Base-by-base conservation (phyloP, 805 yeast species). In the Metschnikowia vanudenii region DNA sequence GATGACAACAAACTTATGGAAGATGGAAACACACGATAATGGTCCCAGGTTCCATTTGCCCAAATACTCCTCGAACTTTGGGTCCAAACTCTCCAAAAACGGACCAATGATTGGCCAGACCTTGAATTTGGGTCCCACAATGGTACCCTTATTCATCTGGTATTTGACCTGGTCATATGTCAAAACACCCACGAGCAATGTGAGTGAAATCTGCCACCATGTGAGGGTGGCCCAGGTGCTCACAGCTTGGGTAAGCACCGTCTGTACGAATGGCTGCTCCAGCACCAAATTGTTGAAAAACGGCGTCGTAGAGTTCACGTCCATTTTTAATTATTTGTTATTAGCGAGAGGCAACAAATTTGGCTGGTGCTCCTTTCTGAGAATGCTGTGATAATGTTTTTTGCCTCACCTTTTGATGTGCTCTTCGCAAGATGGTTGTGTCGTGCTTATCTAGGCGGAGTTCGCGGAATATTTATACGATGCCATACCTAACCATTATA, bases 91-190 rank as follows among this genome's bases (percentile, higher is more conserved):
- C 64, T 94, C 97, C 66, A 94, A 73, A 59, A 94, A 94, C 2
- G 99, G 98, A 2, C 99, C 99, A 56, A 94, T 91, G 41, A 94
- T 75, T 2, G 99, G 99, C 90, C 96, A 92, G 47, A 90, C 60
- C 68, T 94, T 94, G 65, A 76, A 82, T 37, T 71, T 68, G 12
- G 97, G 99, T 18, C 99, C 99, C 8, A 89, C 97, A 64, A 92
- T 89, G 29, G 79, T 62, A 36, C 97, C 97, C 68, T 94, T 94
- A 53, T 82, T 81, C 37, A 80, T 59, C 60, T 89, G 83, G 64
- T 94, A 94, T 53, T 78, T 67, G n/a, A 89, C 65, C 67, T 85
- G 95, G 67, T 88, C 96, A 62, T 79, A 85, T 1, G 80, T 72
- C 39, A 86, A 58, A 4, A 71, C 68, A 12, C 79, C 53, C 2